Evolutionary conservation across 2,329 filamentous ascomycete species (phyloP), one percentile per base, ranked within the genome.

Genomic region (Fusarium brevicatenulatum): DNA sequence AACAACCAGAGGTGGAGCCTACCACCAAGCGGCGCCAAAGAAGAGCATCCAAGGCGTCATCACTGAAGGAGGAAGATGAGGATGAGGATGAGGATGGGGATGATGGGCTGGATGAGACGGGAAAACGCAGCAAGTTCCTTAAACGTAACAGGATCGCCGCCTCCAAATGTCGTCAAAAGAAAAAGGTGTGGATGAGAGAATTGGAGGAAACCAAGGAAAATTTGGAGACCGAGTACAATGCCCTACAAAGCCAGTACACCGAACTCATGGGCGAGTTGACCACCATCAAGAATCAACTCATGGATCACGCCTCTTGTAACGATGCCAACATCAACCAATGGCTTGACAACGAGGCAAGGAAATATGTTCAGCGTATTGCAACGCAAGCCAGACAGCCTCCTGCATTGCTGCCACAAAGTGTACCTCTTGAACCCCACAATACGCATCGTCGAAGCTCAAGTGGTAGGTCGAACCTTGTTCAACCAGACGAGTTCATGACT

Each of bases 121-220:
- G 68, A 9, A 89, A 88, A 74, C 84, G 89, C 34, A 85, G 84
- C 68, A 87, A 86, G 69, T 91, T 90, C 74, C 85, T 93, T 0
- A 90, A 93, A 80, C 88, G 92, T 68, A 95, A 95, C 79, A 87
- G 92, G 15, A 83, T 92, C 5, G 92, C 92, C 0, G 92, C 92
- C 3, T 92, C 90, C 79, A 94, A 93, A 78, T 94, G 92, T 77
- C 88, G 92, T 7, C 88, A 91, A 76, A 93, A 93, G 81, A 89
- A 88, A 76, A 90, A 89, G 80, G 81, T 84, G 73, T 88, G 85
- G 83, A 84, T 87, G 28, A 80, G 80, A 18, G 83, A 85, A n/a
- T 77, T 89, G 28, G 86, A 89, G 66, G 83, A 85, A 59, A 82
- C 81, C 10, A 85, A 84, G 62, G 71, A 79, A 15, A 81, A 77